Conservation (phyloP, 495 filamentous ascomycete genomes). For the Penicillium maclennaniae region DNA sequence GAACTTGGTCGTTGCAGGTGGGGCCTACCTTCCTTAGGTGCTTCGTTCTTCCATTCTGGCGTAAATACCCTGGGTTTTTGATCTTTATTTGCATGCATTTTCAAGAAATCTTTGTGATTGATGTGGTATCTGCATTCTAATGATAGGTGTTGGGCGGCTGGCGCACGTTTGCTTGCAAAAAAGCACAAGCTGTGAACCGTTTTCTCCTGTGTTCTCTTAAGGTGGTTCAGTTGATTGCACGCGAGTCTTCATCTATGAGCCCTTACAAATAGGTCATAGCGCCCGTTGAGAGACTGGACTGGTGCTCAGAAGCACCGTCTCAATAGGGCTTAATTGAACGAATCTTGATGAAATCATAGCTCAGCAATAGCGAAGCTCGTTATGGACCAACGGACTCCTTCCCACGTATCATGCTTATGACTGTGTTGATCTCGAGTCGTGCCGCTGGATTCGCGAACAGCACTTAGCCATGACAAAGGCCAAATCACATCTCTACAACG, state of each 20-base stretch:
- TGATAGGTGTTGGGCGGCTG: neutral
- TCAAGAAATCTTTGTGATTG: slow-evolving; percentile 3
- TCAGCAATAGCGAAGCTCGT: too few relatives aligned
- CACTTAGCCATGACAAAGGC: too few relatives aligned
- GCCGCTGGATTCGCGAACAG: too few relatives aligned
- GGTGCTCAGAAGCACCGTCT: neutral
- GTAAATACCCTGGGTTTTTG: slow-evolving; percentile 27
- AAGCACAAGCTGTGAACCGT: neutral
- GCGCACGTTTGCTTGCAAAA: neutral
- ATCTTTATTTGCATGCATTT: slow-evolving; percentile 1
- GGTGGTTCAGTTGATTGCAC: neutral
- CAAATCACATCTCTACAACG: too few relatives aligned
- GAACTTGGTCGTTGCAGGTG: slow-evolving; percentile 85
- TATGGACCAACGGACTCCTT: too few relatives aligned
- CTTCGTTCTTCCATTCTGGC: neutral
- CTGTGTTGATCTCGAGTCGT: too few relatives aligned
- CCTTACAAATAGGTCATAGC: neutral
- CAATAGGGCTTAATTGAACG: neutral
- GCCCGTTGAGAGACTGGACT: neutral
- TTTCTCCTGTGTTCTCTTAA: neutral
- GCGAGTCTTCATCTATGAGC: neutral
- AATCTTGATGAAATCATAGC: neutral
- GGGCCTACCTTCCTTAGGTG: slow-evolving; percentile 66
- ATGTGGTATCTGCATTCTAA: neutral
- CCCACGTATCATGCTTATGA: too few relatives aligned